phyloP scores from a whole-genome alignment of 139 green algal genomes.

The Monoraphidium neglectum region DNA sequence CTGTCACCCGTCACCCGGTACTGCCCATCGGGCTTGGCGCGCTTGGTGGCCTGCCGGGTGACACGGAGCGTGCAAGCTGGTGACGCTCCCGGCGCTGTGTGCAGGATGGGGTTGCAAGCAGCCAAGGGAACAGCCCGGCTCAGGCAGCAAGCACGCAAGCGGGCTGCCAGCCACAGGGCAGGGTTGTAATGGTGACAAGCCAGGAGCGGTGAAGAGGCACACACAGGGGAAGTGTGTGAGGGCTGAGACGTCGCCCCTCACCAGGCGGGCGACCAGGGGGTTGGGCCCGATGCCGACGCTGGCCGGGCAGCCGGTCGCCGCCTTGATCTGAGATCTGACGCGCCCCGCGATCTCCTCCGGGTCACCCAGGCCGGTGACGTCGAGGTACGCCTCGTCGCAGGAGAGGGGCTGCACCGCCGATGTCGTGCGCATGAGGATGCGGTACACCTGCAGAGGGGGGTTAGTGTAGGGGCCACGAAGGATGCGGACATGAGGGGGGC shows the following conservation, averaged over 20 bases:
- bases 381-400: slow-evolving; percentile 95
- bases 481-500: too few relatives aligned
- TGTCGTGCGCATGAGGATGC: slow-evolving; percentile 73
- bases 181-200: too few relatives aligned
- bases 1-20: slow-evolving; percentile 39
- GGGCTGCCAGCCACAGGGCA: too few relatives aligned
- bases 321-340: slow-evolving; percentile 60
- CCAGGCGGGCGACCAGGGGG: slow-evolving; percentile 78
- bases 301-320: slow-evolving; percentile 64
- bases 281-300: slow-evolving; percentile 76
- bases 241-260: too few relatives aligned
- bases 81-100: too few relatives aligned
- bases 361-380: slow-evolving; percentile 84
- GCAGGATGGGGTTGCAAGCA: too few relatives aligned
- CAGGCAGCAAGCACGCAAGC: too few relatives aligned
- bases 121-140: too few relatives aligned
- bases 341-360: slow-evolving; percentile 45
- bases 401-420: slow-evolving; percentile 83
- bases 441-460: slow-evolving; percentile 75
- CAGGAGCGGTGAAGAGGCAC: too few relatives aligned
- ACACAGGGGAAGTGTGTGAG: too few relatives aligned
- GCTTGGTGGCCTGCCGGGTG: slow-evolving; percentile 68
- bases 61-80: too few relatives aligned
- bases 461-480: too few relatives aligned
- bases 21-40: slow-evolving; percentile 87